These are phyloP conservation scores for Pyrenula aspistea DNA, from an alignment of 495 filamentous ascomycete genomes.

Conservation along the genomic window DNA sequence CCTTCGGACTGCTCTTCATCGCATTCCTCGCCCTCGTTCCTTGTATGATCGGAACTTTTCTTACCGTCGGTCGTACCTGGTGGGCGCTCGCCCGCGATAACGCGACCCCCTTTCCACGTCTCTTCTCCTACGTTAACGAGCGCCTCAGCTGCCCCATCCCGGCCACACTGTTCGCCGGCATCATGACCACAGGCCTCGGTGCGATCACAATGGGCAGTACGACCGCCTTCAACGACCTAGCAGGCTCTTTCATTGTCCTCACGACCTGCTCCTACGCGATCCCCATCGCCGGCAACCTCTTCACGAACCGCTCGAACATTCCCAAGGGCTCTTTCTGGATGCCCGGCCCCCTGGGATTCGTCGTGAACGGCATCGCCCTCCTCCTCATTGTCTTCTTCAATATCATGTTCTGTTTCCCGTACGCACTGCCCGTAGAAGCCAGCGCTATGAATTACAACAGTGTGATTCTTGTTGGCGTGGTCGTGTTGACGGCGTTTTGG, in stretches of 20 bases:
- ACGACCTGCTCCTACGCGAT: slow-evolving; percentile 61
- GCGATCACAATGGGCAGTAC: slow-evolving; percentile 61
- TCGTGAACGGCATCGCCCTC: slow-evolving; percentile 46
- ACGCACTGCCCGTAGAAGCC: slow-evolving; percentile 38
- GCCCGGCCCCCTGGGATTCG: slow-evolving; percentile 41
- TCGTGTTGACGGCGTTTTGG: neutral
- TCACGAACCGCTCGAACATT: slow-evolving; percentile 51
- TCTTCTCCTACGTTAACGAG: slow-evolving; percentile 25
- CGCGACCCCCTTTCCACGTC: slow-evolving; percentile 31
- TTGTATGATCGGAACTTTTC: slow-evolving; percentile 52
- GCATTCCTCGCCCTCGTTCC: slow-evolving; percentile 51
- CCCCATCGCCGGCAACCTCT: slow-evolving; percentile 62
- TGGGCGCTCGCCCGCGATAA: slow-evolving; percentile 72
- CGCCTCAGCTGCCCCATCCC: slow-evolving; percentile 51
- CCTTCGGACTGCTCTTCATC: slow-evolving; percentile 46
- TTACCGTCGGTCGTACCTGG: slow-evolving; percentile 69
- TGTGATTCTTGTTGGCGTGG: slow-evolving; percentile 45
- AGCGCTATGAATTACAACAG: slow-evolving; percentile 62
- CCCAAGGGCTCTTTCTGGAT: slow-evolving; percentile 60
- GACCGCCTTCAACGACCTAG: slow-evolving; percentile 64
- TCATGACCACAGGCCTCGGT: slow-evolving; percentile 53
- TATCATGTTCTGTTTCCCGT: slow-evolving; percentile 73
- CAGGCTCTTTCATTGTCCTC: slow-evolving; percentile 62
- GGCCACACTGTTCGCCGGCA: slow-evolving; percentile 49
- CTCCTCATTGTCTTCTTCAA: slow-evolving; percentile 58